Percentiles rank a stretch among this genome's conserved stretches.
Conservation (phyloP, 441 rosid species). For the Lepidium campestre region DNA sequence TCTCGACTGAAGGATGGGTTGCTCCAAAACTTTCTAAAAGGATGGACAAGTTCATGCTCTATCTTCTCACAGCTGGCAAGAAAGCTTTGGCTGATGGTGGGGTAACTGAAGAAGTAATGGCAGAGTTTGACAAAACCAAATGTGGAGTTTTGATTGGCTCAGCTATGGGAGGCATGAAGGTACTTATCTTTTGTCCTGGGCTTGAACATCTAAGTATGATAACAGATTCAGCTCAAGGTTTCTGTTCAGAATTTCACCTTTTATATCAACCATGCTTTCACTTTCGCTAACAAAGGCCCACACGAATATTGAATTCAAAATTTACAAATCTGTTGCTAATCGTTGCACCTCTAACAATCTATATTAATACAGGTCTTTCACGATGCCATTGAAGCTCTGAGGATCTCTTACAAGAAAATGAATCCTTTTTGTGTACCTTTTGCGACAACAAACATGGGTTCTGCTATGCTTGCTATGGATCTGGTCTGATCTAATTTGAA, state of each 20-base stretch:
- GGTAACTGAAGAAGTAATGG: slow-evolving; percentile 73
- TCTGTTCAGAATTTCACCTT: neutral
- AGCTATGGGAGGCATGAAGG: slow-evolving; percentile 87
- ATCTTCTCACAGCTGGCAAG: slow-evolving; percentile 93
- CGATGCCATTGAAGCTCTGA: slow-evolving; percentile 89
- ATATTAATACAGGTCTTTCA: slow-evolving; percentile 58
- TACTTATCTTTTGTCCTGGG: slow-evolving; percentile 28
- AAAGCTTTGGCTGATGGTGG: slow-evolving; percentile 95
- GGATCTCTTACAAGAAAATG: slow-evolving; percentile 83
- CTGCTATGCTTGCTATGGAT: slow-evolving; percentile 95
- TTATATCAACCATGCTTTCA: neutral
- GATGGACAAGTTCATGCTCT: slow-evolving; percentile 99
- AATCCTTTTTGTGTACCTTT: slow-evolving; percentile 94
- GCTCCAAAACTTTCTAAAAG: slow-evolving; percentile 90
- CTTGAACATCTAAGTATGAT: neutral
- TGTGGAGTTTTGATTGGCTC: slow-evolving; percentile 88
- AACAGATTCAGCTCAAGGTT: neutral
- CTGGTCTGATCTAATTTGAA: slow-evolving; percentile 49
- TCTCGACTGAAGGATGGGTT: slow-evolving; percentile 88
- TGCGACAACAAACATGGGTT: slow-evolving; percentile 97
- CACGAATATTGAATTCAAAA: neutral
- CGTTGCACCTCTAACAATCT: neutral
- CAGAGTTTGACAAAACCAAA: slow-evolving; percentile 58
- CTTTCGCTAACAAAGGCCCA: neutral
- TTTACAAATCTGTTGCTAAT: neutral